Conservation (phyloP, 2,329 filamentous ascomycete species). For the Lojkania enalia region DNA sequence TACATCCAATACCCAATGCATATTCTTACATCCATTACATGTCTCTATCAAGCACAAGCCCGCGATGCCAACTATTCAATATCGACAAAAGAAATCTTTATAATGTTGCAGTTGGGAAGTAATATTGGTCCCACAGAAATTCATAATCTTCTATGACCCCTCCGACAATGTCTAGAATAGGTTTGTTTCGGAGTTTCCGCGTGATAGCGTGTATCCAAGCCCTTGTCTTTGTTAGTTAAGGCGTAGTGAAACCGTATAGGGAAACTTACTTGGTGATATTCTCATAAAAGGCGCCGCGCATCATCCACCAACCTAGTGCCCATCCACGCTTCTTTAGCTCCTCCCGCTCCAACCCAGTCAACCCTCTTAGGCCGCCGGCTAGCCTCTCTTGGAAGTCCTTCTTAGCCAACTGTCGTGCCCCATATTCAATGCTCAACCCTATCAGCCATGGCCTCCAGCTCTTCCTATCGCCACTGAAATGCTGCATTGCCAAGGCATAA, state of each 20-base stretch:
- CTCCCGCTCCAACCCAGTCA: conserved; percentile 85
- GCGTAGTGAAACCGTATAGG: not conserved
- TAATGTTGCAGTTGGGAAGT: conserved; percentile 72
- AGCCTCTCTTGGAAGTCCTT: conserved; percentile 64
- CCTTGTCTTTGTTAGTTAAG: conserved; percentile 42
- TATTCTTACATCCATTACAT: conserved; percentile 15
- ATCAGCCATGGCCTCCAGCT: conserved; percentile 93
- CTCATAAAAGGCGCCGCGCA: conserved; percentile 97
- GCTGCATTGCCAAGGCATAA: conserved; percentile 82
- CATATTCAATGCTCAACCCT: conserved; percentile 82
- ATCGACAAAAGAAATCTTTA: conserved; percentile 32
- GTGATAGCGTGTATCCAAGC: conserved; percentile 70
- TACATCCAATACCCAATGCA: conserved; percentile 12
- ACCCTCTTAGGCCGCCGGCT: conserved; percentile 71
- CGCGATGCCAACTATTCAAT: not conserved
- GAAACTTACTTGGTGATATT: conserved; percentile 70
- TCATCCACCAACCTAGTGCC: conserved; percentile 92
- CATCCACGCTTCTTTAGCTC: conserved; percentile 87
- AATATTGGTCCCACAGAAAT: conserved; percentile 97
- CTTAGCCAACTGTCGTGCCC: conserved; percentile 81
- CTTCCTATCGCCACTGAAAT: conserved; percentile 69
- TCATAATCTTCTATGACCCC: conserved; percentile 94
- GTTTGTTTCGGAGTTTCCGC: conserved; percentile 69
- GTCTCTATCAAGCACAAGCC: not conserved
- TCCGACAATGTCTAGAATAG: conserved; percentile 77